Evolutionary conservation across 176 grass and related monocot genomes (phyloP).

Genomic region (Musa troglodytarum): DNA sequence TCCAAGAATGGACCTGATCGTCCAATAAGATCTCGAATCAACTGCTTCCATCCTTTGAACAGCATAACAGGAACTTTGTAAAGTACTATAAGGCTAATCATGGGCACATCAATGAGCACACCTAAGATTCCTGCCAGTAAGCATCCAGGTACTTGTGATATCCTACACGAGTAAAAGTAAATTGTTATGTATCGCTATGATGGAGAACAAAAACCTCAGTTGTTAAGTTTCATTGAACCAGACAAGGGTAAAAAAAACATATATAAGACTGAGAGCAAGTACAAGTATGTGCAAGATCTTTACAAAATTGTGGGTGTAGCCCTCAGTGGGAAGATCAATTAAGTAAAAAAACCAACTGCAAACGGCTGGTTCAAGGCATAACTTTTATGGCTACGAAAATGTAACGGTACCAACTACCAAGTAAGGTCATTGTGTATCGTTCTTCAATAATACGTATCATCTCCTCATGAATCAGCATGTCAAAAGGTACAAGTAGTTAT

Average conservation of each 20-base stretch:
- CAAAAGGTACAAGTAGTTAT: not conserved
- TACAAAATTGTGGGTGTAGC: too few species aligned
- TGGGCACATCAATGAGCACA: constrained; percentile 15
- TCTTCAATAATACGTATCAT: not conserved
- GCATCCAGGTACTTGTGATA: constrained; percentile 18
- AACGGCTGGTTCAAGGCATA: not conserved
- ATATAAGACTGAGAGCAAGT: too few species aligned
- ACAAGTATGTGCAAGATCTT: too few species aligned
- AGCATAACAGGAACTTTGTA: constrained; percentile 20
- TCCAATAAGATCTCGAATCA: constrained; percentile 21
- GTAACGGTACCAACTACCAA: not conserved
- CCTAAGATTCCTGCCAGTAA: constrained; percentile 16
- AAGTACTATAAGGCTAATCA: constrained; percentile 24
- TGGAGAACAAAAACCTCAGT: not conserved
- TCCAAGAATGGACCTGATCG: constrained; percentile 25
- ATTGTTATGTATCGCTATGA: not conserved
- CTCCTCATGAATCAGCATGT: not conserved
- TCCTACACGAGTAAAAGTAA: not conserved
- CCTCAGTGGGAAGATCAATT: too few species aligned
- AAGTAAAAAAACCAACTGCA: not conserved
- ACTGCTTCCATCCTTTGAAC: constrained; percentile 19
- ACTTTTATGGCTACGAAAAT: not conserved
- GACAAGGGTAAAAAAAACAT: not conserved
- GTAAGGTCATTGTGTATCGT: not conserved
- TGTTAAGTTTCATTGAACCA: not conserved